A percentile compares a stretch with the other conserved stretches of the same genome.
Evolutionary conservation across 2,329 filamentous ascomycete genomes (phyloP).

Genomic region (Colletotrichum eleusines): DNA sequence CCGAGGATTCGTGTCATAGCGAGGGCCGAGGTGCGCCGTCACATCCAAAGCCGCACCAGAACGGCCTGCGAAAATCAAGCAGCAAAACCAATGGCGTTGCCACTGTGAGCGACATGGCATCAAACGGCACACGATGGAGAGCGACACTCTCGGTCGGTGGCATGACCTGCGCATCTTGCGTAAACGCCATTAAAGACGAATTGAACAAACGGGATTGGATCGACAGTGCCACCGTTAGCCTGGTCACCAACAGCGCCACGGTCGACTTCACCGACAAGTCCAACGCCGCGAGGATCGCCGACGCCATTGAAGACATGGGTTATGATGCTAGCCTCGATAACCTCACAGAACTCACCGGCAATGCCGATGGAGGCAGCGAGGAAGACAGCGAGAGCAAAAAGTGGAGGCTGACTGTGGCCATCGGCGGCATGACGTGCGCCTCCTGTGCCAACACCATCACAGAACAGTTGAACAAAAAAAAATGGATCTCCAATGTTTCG

Average conservation of each 20-base stretch:
- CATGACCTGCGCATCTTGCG: conserved; percentile 81
- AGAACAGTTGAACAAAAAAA: conserved; percentile 66
- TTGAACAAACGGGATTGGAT: conserved; percentile 71
- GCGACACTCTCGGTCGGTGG: conserved; percentile 73
- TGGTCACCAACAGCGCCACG: conserved; percentile 75
- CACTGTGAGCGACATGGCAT: conserved; percentile 21
- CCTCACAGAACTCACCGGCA: conserved; percentile 57
- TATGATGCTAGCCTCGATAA: conserved; percentile 73
- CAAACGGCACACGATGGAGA: conserved; percentile 52
- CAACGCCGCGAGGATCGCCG: conserved; percentile 51
- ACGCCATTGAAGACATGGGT: conserved; percentile 72
- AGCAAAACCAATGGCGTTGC: conserved; percentile 20
- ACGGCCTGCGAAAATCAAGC: conserved; percentile 12
- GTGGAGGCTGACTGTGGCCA: conserved; percentile 68
- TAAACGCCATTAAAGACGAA: conserved; percentile 71
- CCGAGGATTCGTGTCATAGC: conserved; percentile 36
- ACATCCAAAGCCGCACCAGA: conserved; percentile 4
- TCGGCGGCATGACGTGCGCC: conserved; percentile 81
- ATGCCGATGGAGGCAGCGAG: conserved; percentile 56
- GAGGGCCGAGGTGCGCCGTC: neutral
- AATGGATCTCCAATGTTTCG: conserved; percentile 64
- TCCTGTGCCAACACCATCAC: conserved; percentile 75
- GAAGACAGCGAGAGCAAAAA: conserved; percentile 24
- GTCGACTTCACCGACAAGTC: conserved; percentile 63
- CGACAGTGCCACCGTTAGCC: conserved; percentile 69